Conservation (phyloP, 345 rosid species). For the Gossypium stocksii region DNA sequence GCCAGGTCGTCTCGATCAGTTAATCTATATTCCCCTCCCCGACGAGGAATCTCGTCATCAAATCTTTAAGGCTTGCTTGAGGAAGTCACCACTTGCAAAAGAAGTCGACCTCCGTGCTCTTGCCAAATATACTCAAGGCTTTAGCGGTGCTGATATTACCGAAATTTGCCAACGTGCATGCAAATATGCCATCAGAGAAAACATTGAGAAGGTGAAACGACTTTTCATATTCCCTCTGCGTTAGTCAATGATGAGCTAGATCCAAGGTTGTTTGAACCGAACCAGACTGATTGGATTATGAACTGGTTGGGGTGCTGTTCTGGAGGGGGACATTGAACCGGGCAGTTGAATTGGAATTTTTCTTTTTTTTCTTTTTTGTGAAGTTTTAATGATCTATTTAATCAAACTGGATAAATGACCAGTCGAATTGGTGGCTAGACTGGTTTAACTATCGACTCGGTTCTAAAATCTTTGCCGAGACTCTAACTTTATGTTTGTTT, state of each 20-base stretch:
- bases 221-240: background rate
- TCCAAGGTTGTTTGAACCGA: too few species aligned
- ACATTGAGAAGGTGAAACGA: slow-evolving; percentile 65
- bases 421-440: too few species aligned
- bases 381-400: background rate
- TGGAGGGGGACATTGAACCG: too few species aligned
- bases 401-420: too few species aligned
- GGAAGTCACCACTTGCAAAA: slow-evolving; percentile 85
- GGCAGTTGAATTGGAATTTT: too few species aligned
- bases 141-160: slow-evolving; percentile 95
- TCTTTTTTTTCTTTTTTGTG: background rate
- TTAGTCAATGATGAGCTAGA: background rate
- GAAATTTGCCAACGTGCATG: slow-evolving; percentile 94
- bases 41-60: slow-evolving; percentile 85
- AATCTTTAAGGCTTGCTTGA: slow-evolving; percentile 81
- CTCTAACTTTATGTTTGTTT: background rate
- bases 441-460: too few species aligned
- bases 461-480: too few species aligned
- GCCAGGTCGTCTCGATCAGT: slow-evolving; percentile 91
- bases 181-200: slow-evolving; percentile 90
- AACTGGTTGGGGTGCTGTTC: too few species aligned
- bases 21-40: slow-evolving; percentile 92
- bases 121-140: slow-evolving; percentile 87
- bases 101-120: slow-evolving; percentile 83
- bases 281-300: too few species aligned